Percentiles rank a stretch among this genome's conserved stretches.
phyloP scores from a whole-genome alignment of 768 basidiomycete genomes.

The Suillus subluteus region DNA sequence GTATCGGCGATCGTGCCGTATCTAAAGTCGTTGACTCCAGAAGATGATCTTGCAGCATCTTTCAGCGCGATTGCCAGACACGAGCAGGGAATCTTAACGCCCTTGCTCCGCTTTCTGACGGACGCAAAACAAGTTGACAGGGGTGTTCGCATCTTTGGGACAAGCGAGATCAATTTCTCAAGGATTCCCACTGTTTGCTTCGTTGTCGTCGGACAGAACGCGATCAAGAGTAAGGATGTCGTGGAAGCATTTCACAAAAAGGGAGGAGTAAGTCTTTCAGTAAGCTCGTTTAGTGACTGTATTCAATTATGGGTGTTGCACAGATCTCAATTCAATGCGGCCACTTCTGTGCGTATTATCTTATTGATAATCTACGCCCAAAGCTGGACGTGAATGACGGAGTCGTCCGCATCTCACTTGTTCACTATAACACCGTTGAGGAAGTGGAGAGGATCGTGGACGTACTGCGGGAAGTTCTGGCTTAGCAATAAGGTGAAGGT shows the following conservation, averaged over 20 bases:
- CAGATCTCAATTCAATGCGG: slow-evolving; percentile 81
- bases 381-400: slow-evolving; percentile 64
- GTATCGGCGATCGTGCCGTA: slow-evolving; percentile 65
- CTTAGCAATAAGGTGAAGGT: background rate
- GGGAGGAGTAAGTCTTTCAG: slow-evolving; percentile 52
- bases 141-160: slow-evolving; percentile 72
- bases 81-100: slow-evolving; percentile 58
- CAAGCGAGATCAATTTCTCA: slow-evolving; percentile 42
- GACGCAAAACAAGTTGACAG: slow-evolving; percentile 50
- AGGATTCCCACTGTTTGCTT: slow-evolving; percentile 76
- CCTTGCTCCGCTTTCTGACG: slow-evolving; percentile 60
- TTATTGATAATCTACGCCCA: slow-evolving; percentile 57
- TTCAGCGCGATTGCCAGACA: slow-evolving; percentile 63
- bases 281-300: background rate
- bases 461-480: slow-evolving; percentile 55
- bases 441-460: slow-evolving; percentile 67
- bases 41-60: slow-evolving; percentile 48
- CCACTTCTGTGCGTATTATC: slow-evolving; percentile 75
- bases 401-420: slow-evolving; percentile 74
- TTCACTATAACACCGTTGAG: slow-evolving; percentile 78
- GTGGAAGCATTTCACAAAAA: slow-evolving; percentile 66
- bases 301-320: slow-evolving; percentile 3
- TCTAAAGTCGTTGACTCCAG: slow-evolving; percentile 60
- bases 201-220: slow-evolving; percentile 60
- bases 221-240: slow-evolving; percentile 64